Percentiles rank a stretch among this genome's conserved stretches.
phyloP scores from a whole-genome alignment of 106 monocot species.

The Dioscorea zingiberensis region DNA sequence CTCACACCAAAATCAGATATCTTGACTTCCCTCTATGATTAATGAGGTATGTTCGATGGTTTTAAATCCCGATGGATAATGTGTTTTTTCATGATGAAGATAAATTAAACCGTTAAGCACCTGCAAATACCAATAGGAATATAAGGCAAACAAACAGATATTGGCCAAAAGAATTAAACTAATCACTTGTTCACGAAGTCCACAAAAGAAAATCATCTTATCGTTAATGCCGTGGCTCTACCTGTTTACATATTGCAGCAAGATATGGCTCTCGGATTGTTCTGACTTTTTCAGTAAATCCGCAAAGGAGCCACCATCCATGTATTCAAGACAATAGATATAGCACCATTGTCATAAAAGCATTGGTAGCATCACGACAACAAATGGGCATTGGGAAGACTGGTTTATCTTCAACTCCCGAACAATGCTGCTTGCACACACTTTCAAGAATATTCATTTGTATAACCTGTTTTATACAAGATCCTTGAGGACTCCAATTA shows the following conservation, averaged over 20 bases:
- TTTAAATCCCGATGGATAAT: slow-evolving; percentile 88
- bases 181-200: not conserved
- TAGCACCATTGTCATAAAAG: slow-evolving; percentile 75
- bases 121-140: slow-evolving; percentile 20
- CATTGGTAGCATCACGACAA: slow-evolving; percentile 77
- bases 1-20: slow-evolving; percentile 98
- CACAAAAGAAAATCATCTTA: not conserved
- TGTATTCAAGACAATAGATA: slow-evolving; percentile 88
- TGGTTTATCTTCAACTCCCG: slow-evolving; percentile 79
- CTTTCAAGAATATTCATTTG: slow-evolving; percentile 64
- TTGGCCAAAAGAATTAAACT: not conserved
- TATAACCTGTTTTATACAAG: slow-evolving; percentile 44
- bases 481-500: too few relatives aligned
- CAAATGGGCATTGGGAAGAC: slow-evolving; percentile 51
- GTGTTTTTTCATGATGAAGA: slow-evolving; percentile 81
- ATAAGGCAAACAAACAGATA: too few relatives aligned
- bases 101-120: slow-evolving; percentile 74
- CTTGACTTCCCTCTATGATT: slow-evolving; percentile 92
- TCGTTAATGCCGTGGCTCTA: slow-evolving; percentile 17
- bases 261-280: slow-evolving; percentile 81
- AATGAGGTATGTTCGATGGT: slow-evolving; percentile 83
- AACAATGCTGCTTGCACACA: slow-evolving; percentile 52
- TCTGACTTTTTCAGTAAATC: slow-evolving; percentile 68
- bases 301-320: slow-evolving; percentile 88
- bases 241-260: slow-evolving; percentile 89